These are phyloP conservation scores for Fusarium concolor DNA, from an alignment of 2,329 filamentous ascomycete genomes.

Conservation along the genomic window DNA sequence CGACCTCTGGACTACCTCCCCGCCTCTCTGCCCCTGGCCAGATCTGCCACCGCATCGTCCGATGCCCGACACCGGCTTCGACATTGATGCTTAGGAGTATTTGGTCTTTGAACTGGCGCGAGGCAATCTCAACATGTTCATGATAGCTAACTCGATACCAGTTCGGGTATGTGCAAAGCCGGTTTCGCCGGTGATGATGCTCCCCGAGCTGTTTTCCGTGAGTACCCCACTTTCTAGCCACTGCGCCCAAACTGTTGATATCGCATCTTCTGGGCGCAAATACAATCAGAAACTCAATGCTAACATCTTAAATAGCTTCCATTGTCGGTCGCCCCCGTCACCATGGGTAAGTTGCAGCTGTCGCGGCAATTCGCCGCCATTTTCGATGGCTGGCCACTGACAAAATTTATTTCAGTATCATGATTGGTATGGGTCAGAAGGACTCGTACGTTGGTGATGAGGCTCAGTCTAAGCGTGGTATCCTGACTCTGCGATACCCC, in stretches of 20 bases:
- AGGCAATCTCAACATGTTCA: not conserved
- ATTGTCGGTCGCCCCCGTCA: slow-evolving; percentile 99
- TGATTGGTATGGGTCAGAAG: slow-evolving; percentile 99
- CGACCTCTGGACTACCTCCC: slow-evolving; percentile 48
- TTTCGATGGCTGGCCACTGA: slow-evolving; percentile 32
- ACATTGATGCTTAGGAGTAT: slow-evolving; percentile 20
- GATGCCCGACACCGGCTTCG: slow-evolving; percentile 37
- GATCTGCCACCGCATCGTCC: slow-evolving; percentile 42
- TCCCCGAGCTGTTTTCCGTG: slow-evolving; percentile 99
- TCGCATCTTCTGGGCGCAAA: slow-evolving; percentile 23
- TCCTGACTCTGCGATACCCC: slow-evolving; percentile 98
- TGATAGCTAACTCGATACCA: slow-evolving; percentile 62
- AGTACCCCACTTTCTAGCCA: slow-evolving; percentile 63
- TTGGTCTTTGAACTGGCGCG: slow-evolving; percentile 9
- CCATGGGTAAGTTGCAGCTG: slow-evolving; percentile 84
- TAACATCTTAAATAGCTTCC: slow-evolving; percentile 75
- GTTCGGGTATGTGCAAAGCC: slow-evolving; percentile 99
- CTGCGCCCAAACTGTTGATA: slow-evolving; percentile 37
- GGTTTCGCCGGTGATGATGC: slow-evolving; percentile 99
- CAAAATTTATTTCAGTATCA: slow-evolving; percentile 76
- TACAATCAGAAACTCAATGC: slow-evolving; percentile 39
- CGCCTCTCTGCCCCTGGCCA: slow-evolving; percentile 32
- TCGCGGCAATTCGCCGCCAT: slow-evolving; percentile 20
- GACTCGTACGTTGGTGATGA: slow-evolving; percentile 99
- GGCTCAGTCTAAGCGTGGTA: slow-evolving; percentile 99